Base-by-base conservation (phyloP, 208 protist genomes). In the Tritrichomonas musculus region DNA sequence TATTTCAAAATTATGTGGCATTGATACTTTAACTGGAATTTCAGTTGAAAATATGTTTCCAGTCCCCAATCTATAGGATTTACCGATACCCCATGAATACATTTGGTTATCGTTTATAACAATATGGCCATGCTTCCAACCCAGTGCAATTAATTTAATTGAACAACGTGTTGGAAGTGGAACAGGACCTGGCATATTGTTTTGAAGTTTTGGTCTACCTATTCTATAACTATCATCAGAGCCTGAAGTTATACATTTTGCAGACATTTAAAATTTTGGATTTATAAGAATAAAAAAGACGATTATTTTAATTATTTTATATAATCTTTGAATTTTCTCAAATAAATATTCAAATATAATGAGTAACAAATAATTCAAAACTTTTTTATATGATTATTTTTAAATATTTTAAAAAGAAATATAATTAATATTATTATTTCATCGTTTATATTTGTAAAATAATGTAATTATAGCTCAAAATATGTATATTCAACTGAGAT, bases 161-260 rank as follows among this genome's bases (percentile, higher is more conserved):
- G 49, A 82, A 5, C 33, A 30, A 49, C 41, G 20, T 30, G 8
- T 14, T 50, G 73, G 73, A 36, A 82, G 33, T 30, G 41, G 41
- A n/a, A 82, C 50, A 1, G 73, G 73, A 82, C 41, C 33, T 1
- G 73, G 73, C 8, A 50, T 39, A 17, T 50, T 82, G 73, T 82
- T 39, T 4, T 82, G 39, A 1, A 30, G 73, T 50, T 82, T 39
- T 22, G 53, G 53, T 44, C 73, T 44, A 41, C 73, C 73, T 17
- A 82, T 82, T 82, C 73, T 82, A 50, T n/a, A 82, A 30, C 73
- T 39, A 82, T 82, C 73, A 53, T 30, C 27, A 30, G 73, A 82
- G 27, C 73, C 73, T 47, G 73, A 30, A 82, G 73, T 82, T 5
- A 60, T 60, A 17, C 53, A 60, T 17, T 60, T 60, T 60, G 53